phyloP scores from a whole-genome alignment of 2,329 filamentous ascomycete species.

The Colletotrichum sansevieriae region DNA sequence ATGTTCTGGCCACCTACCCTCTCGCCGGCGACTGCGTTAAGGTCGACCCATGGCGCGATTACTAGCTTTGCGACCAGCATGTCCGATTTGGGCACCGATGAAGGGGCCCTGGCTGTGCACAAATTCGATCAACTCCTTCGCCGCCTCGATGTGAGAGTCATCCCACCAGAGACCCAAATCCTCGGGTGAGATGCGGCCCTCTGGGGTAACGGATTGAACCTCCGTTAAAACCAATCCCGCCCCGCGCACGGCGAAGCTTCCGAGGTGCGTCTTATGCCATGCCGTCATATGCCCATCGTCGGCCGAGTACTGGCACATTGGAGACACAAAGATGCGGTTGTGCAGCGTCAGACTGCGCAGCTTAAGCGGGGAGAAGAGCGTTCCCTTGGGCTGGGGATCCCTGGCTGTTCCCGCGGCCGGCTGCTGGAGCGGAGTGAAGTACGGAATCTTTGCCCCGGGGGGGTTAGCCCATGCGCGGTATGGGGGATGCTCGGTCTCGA shows the following conservation, averaged over 20 bases:
- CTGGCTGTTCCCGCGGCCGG: slow-evolving; percentile 61
- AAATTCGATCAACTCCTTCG: slow-evolving; percentile 50
- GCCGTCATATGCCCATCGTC: slow-evolving; percentile 56
- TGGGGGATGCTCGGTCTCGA: neutral
- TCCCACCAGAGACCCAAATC: slow-evolving; percentile 81
- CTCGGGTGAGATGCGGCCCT: slow-evolving; percentile 80
- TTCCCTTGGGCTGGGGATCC: slow-evolving; percentile 59
- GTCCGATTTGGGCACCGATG: too few species aligned
- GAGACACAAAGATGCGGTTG: slow-evolving; percentile 61
- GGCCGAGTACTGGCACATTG: slow-evolving; percentile 63
- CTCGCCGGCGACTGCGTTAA: too few species aligned
- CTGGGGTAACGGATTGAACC: slow-evolving; percentile 74
- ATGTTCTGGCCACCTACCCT: slow-evolving; percentile 63
- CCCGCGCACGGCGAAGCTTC: slow-evolving; percentile 53
- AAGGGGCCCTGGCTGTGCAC: too few species aligned
- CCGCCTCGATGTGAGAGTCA: slow-evolving; percentile 74
- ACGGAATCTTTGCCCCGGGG: slow-evolving; percentile 49
- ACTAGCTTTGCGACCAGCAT: too few species aligned
- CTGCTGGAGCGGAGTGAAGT: slow-evolving; percentile 63
- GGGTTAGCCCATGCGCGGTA: neutral
- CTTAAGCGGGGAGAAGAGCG: slow-evolving; percentile 59
- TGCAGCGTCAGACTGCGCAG: slow-evolving; percentile 59
- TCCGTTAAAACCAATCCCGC: slow-evolving; percentile 76
- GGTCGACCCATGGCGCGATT: too few species aligned
- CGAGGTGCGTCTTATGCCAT: slow-evolving; percentile 59